Percentiles rank a stretch among this genome's conserved stretches.
phyloP scores from a whole-genome alignment of 2,329 filamentous ascomycete species.

The Verticillium nubilum region DNA sequence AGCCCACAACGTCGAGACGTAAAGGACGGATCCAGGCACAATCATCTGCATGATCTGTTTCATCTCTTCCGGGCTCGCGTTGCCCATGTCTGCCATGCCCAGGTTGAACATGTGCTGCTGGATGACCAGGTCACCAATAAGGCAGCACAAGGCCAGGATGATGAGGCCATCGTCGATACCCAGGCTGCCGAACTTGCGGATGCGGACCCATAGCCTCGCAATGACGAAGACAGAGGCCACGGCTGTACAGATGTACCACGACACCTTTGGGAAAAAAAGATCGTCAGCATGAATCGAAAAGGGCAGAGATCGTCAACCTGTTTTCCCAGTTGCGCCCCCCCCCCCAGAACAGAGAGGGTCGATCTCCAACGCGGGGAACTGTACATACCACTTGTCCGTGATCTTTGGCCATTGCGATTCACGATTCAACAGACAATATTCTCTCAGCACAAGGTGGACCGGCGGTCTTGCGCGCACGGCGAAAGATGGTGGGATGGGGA shows the following conservation, averaged over 20 bases:
- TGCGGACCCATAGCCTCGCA: conserved; percentile 21
- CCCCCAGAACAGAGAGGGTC: not conserved
- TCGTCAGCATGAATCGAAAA: not conserved
- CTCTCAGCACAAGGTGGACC: not conserved
- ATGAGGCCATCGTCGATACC: conserved; percentile 24
- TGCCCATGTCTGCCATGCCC: conserved; percentile 19
- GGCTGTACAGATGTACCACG: conserved; percentile 14
- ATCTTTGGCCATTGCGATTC: conserved; percentile 6
- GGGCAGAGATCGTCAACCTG: not conserved
- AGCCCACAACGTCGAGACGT: conserved; percentile 32
- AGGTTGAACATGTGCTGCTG: conserved; percentile 20
- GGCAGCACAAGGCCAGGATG: conserved; percentile 20
- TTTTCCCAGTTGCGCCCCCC: not conserved
- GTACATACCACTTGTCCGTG: conserved; percentile 7
- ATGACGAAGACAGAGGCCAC: conserved; percentile 19
- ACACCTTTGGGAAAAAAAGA: conserved; percentile 4
- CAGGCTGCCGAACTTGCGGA: conserved; percentile 19
- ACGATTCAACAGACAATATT: not conserved
- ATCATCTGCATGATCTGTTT: conserved; percentile 16
- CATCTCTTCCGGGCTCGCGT: conserved; percentile 15
- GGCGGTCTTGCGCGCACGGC: conserved; percentile 1
- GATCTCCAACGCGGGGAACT: not conserved
- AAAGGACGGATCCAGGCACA: conserved; percentile 25
- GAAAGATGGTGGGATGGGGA: conserved; percentile 1
- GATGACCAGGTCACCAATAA: conserved; percentile 23